These are phyloP conservation scores for Incumbomyces lentus DNA, from an alignment of 2,329 filamentous ascomycete genomes.

Conservation along the genomic window DNA sequence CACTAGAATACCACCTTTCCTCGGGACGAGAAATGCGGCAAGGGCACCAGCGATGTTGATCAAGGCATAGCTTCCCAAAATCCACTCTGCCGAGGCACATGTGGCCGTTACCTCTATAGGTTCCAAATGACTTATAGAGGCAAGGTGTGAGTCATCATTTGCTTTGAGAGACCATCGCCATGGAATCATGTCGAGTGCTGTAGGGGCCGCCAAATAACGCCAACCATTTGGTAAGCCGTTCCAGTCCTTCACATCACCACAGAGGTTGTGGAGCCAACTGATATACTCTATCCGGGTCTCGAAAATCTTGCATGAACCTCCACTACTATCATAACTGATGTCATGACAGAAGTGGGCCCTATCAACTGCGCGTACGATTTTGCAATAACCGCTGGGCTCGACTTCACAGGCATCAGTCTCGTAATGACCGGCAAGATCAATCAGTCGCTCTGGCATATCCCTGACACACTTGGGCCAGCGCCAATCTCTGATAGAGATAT, in stretches of 20 bases:
- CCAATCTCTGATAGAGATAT: constrained; percentile 24
- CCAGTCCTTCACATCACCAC: constrained; percentile 23
- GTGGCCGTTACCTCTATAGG: constrained; percentile 6
- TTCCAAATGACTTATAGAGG: constrained; percentile 1
- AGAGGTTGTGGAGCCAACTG: constrained; percentile 25
- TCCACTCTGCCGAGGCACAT: constrained; percentile 22
- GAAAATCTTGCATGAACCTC: constrained; percentile 24
- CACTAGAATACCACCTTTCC: constrained; percentile 2
- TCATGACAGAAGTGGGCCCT: constrained; percentile 24
- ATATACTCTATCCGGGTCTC: constrained; percentile 25
- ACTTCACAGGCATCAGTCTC: constrained; percentile 25
- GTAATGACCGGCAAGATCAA: constrained; percentile 20
- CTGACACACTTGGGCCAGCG: constrained; percentile 22
- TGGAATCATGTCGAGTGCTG: constrained; percentile 24
- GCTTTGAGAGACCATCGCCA: constrained; percentile 24
- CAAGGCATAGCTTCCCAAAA: constrained; percentile 20
- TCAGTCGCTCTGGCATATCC: constrained; percentile 21
- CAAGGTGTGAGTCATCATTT: constrained; percentile 5
- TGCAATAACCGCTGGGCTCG: constrained; percentile 25
- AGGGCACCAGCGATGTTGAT: constrained; percentile 20
- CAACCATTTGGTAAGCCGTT: constrained; percentile 25
- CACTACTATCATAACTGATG: constrained; percentile 23
- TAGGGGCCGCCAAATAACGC: constrained; percentile 21
- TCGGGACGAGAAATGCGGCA: constrained; percentile 10
- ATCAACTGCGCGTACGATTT: constrained; percentile 21